These are phyloP conservation scores for Vitis hybrid DNA, from an alignment of 177 flowering plant genomes.

Conservation along the genomic window DNA sequence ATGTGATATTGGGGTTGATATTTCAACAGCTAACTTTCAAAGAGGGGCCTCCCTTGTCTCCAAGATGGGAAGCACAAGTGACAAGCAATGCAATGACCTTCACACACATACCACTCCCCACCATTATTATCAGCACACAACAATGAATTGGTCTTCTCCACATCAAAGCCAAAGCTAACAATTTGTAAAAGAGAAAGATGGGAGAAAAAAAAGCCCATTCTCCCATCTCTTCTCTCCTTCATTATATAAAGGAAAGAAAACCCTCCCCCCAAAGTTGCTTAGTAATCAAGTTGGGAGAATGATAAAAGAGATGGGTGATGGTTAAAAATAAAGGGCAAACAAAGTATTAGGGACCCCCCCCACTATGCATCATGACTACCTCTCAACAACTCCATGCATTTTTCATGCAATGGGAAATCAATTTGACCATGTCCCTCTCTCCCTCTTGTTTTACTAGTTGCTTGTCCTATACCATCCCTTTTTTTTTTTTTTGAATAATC, in stretches of 20 bases:
- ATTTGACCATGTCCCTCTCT: no score
- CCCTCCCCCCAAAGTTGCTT: slow-evolving; percentile 4
- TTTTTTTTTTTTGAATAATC: background rate
- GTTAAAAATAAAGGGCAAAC: background rate
- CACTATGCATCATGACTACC: background rate
- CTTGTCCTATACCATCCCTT: no score
- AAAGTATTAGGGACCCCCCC: background rate
- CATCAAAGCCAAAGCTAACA: slow-evolving; percentile 22
- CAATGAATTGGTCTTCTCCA: slow-evolving; percentile 29
- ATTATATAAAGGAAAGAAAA: background rate
- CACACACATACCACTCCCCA: slow-evolving; percentile 44
- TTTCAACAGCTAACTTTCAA: slow-evolving; percentile 47
- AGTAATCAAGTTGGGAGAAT: slow-evolving; percentile 1
- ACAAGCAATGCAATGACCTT: slow-evolving; percentile 49
- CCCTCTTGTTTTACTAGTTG: no score
- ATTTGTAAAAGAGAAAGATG: background rate
- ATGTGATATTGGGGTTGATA: slow-evolving; percentile 20
- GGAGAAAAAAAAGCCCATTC: background rate
- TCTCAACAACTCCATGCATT: background rate
- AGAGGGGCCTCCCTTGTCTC: slow-evolving; percentile 49
- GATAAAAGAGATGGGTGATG: background rate
- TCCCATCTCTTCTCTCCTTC: background rate
- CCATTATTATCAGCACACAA: slow-evolving; percentile 31
- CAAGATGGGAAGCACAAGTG: slow-evolving; percentile 57
- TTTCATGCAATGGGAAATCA: slow-evolving; percentile 5